Evolutionary conservation across 768 basidiomycete genomes (phyloP).

Genomic region (Collybia mongolica): DNA sequence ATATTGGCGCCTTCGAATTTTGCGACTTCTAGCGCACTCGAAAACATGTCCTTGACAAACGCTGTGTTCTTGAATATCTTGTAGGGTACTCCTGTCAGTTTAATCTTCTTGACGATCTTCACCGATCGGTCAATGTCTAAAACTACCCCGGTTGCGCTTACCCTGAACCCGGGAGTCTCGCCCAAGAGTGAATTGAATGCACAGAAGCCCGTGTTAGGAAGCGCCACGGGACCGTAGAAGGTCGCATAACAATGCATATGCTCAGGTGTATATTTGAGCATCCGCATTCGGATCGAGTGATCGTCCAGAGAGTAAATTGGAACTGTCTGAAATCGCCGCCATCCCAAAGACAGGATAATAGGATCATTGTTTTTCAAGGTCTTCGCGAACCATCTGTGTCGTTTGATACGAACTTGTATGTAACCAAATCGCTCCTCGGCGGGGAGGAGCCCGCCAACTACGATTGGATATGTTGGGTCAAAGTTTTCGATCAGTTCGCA

Average conservation of each 20-base stretch:
- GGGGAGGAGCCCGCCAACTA: slow-evolving; percentile 87
- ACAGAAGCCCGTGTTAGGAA: slow-evolving; percentile 96
- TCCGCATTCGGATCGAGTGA: slow-evolving; percentile 96
- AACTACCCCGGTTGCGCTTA: slow-evolving; percentile 93
- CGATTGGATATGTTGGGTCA: slow-evolving; percentile 85
- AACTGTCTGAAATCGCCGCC: slow-evolving; percentile 93
- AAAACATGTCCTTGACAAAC: slow-evolving; percentile 98
- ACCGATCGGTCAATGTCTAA: slow-evolving; percentile 89
- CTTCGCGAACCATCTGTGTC: slow-evolving; percentile 89
- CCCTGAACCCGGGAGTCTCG: slow-evolving; percentile 75
- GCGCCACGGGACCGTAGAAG: slow-evolving; percentile 90
- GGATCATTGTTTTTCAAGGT: slow-evolving; percentile 98
- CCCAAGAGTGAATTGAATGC: slow-evolving; percentile 84
- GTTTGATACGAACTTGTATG: slow-evolving; percentile 93
- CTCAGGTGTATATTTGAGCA: slow-evolving; percentile 99
- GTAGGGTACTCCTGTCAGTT: slow-evolving; percentile 91
- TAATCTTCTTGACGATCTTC: slow-evolving; percentile 98
- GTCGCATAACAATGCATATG: slow-evolving; percentile 99
- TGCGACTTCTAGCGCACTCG: slow-evolving; percentile 87
- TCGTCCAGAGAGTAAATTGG: slow-evolving; percentile 98
- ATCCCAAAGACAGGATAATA: slow-evolving; percentile 94
- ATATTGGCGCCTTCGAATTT: slow-evolving; percentile 99
- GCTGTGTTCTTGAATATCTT: slow-evolving; percentile 99
- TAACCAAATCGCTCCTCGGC: slow-evolving; percentile 93
- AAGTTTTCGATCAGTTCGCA: slow-evolving; percentile 93